Conservation (phyloP, 2,329 filamentous ascomycete species). For the Endothia cerciana region DNA sequence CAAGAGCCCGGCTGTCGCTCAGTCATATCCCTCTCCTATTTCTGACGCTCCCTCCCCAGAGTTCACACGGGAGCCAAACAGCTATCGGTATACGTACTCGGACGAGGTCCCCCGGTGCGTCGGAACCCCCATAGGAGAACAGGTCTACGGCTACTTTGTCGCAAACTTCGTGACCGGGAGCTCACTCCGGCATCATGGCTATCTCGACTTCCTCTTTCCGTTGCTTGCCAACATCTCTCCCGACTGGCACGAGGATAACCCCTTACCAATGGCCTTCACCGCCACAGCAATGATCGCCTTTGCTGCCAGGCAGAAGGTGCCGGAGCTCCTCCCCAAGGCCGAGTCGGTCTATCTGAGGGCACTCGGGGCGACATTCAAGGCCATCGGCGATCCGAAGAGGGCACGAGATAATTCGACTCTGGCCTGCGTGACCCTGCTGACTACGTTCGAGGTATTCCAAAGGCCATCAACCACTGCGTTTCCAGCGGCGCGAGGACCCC, state of each 20-base stretch:
- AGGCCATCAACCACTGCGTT: not conserved
- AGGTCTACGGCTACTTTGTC: conserved; percentile 29
- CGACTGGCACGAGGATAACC: conserved; percentile 12
- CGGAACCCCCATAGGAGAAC: conserved; percentile 26
- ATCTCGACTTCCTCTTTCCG: conserved; percentile 29
- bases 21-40: conserved; percentile 26
- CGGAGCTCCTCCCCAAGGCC: conserved; percentile 21
- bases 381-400: conserved; percentile 24
- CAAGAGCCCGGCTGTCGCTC: not conserved
- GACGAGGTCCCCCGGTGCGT: conserved; percentile 22
- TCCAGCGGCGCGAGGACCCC: not conserved
- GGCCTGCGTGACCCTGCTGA: conserved; percentile 27
- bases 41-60: conserved; percentile 12
- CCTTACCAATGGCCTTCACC: conserved; percentile 26
- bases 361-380: conserved; percentile 26
- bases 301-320: conserved; percentile 26
- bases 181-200: conserved; percentile 26
- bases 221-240: conserved; percentile 22
- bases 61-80: not conserved
- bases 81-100: conserved; percentile 14
- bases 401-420: conserved; percentile 29
- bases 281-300: conserved; percentile 30
- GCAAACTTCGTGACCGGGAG: conserved; percentile 27
- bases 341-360: conserved; percentile 26
- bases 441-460: conserved; percentile 27